Conservation (phyloP, 768 basidiomycete species). For the Chalciporus pseudorubinellus region DNA sequence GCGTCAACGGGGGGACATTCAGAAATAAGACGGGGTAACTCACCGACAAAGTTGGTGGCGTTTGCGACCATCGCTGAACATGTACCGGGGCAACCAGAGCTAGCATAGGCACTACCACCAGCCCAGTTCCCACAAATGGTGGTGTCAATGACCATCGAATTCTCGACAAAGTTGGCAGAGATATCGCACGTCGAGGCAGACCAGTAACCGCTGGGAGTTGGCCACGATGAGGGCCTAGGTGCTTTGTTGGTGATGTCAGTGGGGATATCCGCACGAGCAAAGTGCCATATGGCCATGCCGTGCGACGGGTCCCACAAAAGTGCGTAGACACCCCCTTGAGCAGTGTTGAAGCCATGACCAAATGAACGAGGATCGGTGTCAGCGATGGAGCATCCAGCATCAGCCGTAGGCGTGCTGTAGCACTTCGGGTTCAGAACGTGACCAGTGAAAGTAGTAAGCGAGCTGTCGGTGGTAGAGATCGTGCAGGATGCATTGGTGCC, state of each 20-base stretch:
- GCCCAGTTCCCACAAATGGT: conserved; percentile 36
- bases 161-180: conserved; percentile 48
- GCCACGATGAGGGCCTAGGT: conserved; percentile 53
- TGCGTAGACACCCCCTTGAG: conserved; percentile 52
- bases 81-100: conserved; percentile 40
- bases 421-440: conserved; percentile 33
- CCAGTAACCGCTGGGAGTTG: conserved; percentile 51
- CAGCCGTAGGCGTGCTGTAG: conserved; percentile 36
- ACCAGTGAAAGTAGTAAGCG: conserved; percentile 22
- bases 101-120: conserved; percentile 17
- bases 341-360: conserved; percentile 33
- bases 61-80: conserved; percentile 51
- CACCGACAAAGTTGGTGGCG: conserved; percentile 52
- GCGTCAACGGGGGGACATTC: neutral
- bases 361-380: conserved; percentile 45
- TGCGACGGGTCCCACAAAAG: conserved; percentile 47
- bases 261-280: conserved; percentile 51
- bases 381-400: conserved; percentile 51
- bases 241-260: conserved; percentile 43
- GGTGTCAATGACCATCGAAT: conserved; percentile 43
- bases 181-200: conserved; percentile 50
- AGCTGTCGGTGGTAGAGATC: conserved; percentile 15
- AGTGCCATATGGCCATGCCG: conserved; percentile 58
- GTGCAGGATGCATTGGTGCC: conserved; percentile 40
- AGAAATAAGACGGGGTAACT: conserved; percentile 6